Conservation (phyloP, 1,139 yeast genomes). For the Lodderomyces theae region DNA sequence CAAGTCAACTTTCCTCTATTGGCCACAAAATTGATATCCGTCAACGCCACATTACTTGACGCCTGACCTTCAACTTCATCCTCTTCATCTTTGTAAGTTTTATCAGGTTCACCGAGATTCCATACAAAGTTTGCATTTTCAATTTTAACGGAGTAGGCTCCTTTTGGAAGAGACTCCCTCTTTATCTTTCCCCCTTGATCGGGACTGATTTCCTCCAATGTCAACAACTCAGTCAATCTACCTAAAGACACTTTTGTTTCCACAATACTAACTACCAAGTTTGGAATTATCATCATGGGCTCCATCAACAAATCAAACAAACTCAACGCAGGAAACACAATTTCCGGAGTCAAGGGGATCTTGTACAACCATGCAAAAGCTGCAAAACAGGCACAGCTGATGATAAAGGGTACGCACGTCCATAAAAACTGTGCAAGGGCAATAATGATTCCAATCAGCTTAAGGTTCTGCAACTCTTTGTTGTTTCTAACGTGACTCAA, state of each 20-base stretch:
- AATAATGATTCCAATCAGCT: conserved; percentile 29
- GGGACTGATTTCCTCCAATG: conserved; percentile 32
- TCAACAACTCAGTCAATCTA: conserved; percentile 31
- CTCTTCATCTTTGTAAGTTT: conserved; percentile 18
- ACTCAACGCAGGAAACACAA: conserved; percentile 40
- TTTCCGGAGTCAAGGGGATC: conserved; percentile 32
- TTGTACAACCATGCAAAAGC: conserved; percentile 24
- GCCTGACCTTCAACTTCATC: conserved; percentile 19
- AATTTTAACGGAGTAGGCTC: conserved; percentile 17
- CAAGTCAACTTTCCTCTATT: conserved; percentile 60
- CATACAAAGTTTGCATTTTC: conserved; percentile 20
- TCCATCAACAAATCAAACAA: conserved; percentile 34
- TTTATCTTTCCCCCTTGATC: conserved; percentile 69
- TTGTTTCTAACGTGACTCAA: conserved; percentile 35
- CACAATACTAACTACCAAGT: conserved; percentile 25
- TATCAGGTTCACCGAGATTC: conserved; percentile 11
- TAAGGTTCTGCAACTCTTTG: conserved; percentile 30
- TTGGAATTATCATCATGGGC: conserved; percentile 35
- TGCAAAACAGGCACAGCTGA: conserved; percentile 31
- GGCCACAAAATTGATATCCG: conserved; percentile 50
- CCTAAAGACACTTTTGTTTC: conserved; percentile 32
- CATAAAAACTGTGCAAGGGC: conserved; percentile 34
- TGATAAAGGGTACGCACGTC: conserved; percentile 37
- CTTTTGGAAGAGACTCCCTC: conserved; percentile 25
- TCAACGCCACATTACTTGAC: conserved; percentile 40